phyloP scores from a whole-genome alignment of 2,329 filamentous ascomycete species.

The Myriosclerotinia scirpicola region DNA sequence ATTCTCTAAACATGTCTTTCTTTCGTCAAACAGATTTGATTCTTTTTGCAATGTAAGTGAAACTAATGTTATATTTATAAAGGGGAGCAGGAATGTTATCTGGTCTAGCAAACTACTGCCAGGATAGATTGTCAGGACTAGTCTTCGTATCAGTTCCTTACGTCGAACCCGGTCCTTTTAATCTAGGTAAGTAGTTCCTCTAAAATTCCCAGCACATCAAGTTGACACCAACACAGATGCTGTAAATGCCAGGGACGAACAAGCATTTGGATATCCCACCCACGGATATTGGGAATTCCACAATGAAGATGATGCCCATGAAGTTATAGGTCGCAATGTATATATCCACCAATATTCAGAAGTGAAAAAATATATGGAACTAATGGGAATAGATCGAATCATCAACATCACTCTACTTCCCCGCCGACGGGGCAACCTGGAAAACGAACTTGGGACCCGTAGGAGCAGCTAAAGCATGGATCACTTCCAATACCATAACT shows the following conservation, averaged over 20 bases:
- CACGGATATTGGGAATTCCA: slow-evolving; percentile 29
- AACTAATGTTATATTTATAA: slow-evolving; percentile 9
- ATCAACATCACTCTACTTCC: slow-evolving; percentile 24
- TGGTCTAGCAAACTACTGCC: slow-evolving; percentile 25
- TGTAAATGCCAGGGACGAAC: slow-evolving; percentile 18
- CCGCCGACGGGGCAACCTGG: slow-evolving; percentile 23
- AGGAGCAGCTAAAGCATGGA: slow-evolving; percentile 26
- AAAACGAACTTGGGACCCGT: slow-evolving; percentile 26
- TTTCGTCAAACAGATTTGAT: not conserved
- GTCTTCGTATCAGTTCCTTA: slow-evolving; percentile 25
- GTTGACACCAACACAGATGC: slow-evolving; percentile 15
- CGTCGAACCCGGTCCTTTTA: slow-evolving; percentile 17
- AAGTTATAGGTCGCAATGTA: slow-evolving; percentile 26
- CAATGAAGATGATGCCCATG: slow-evolving; percentile 27
- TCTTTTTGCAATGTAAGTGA: not conserved
- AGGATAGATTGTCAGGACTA: slow-evolving; percentile 25
- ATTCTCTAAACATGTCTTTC: slow-evolving; percentile 3
- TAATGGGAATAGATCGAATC: slow-evolving; percentile 25
- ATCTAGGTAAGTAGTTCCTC: not conserved
- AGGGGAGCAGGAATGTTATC: slow-evolving; percentile 27
- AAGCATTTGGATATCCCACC: slow-evolving; percentile 25
- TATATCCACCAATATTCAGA: slow-evolving; percentile 14
- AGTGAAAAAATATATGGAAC: not conserved
- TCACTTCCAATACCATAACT: slow-evolving; percentile 23
- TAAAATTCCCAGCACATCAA: not conserved